phyloP scores from a whole-genome alignment of 2,329 filamentous ascomycete species.

The Byssoonygena ceratinophila region DNA sequence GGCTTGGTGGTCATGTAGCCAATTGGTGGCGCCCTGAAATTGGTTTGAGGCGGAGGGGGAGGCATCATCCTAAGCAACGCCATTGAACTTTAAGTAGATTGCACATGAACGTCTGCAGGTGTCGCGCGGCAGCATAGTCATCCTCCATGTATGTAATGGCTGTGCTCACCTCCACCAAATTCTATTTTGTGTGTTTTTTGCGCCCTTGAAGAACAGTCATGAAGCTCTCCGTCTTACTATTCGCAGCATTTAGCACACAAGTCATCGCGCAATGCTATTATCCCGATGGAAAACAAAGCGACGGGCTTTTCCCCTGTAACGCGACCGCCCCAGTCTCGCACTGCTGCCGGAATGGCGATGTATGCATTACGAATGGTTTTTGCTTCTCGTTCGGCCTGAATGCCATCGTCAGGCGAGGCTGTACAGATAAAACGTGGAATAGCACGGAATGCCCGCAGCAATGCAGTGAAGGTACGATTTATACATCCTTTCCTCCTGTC shows the following conservation, averaged over 20 bases:
- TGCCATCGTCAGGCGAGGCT: neutral
- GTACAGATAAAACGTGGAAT: conserved; percentile 1
- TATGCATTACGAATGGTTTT: conserved; percentile 4
- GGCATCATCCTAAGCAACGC: neutral
- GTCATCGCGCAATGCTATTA: conserved; percentile 1
- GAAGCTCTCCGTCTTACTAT: neutral
- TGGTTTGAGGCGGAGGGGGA: neutral
- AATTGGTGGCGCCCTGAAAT: neutral
- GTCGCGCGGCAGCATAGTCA: neutral
- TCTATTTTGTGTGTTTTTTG: neutral
- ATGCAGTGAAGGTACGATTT: neutral
- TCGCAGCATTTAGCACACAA: neutral
- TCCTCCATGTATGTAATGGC: neutral
- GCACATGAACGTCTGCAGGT: neutral
- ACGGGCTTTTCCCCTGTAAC: neutral
- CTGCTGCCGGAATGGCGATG: conserved; percentile 2
- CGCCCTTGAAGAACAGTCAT: neutral
- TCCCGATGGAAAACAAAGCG: neutral
- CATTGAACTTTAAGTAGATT: neutral
- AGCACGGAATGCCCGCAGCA: neutral
- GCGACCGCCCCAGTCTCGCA: neutral
- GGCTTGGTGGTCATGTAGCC: neutral
- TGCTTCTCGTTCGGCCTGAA: conserved; percentile 4
- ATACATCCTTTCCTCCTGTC: neutral
- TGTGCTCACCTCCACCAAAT: neutral